Percentiles rank a stretch among this genome's conserved stretches.
phyloP scores from a whole-genome alignment of 75 land plant species.

The Azolla pinnata region DNA sequence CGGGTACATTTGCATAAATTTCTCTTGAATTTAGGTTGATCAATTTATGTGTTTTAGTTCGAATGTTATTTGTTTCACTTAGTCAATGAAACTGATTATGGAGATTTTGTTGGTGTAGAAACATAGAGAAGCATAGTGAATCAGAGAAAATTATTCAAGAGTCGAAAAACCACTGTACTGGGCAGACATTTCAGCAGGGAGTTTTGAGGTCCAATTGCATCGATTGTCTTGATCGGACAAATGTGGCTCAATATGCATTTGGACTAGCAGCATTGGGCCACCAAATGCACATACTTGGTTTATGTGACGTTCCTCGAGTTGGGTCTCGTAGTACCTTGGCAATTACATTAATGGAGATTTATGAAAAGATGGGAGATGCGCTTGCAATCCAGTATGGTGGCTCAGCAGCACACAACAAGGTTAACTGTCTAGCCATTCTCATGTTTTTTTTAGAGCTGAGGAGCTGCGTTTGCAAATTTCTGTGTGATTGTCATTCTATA shows the following conservation, averaged over 20 bases:
- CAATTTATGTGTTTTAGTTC: background rate
- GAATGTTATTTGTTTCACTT: background rate
- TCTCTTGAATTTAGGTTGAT: background rate
- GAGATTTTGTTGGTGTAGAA: background rate
- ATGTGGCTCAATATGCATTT: slow-evolving; percentile 55
- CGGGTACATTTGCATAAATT: background rate
- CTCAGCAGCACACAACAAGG: slow-evolving; percentile 80
- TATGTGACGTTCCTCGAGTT: slow-evolving; percentile 28
- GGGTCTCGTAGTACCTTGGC: slow-evolving; percentile 45
- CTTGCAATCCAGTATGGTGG: slow-evolving; percentile 77
- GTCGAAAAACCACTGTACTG: no score
- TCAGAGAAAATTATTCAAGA: background rate
- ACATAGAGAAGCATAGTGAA: background rate
- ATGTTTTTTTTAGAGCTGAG: background rate
- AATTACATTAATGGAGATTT: slow-evolving; percentile 50
- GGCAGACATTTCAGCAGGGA: slow-evolving; percentile 17
- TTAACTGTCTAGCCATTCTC: slow-evolving; percentile 2
- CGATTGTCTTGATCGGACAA: slow-evolving; percentile 75
- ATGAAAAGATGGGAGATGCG: slow-evolving; percentile 79
- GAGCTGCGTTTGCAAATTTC: background rate
- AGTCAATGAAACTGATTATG: background rate
- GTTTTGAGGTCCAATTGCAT: slow-evolving; percentile 77
- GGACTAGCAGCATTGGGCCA: slow-evolving; percentile 64
- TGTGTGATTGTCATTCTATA: no score
- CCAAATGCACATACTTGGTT: slow-evolving; percentile 55